Evolutionary conservation across 352 stramenopile genomes (phyloP).

Genomic region (Pythium monospermum): DNA sequence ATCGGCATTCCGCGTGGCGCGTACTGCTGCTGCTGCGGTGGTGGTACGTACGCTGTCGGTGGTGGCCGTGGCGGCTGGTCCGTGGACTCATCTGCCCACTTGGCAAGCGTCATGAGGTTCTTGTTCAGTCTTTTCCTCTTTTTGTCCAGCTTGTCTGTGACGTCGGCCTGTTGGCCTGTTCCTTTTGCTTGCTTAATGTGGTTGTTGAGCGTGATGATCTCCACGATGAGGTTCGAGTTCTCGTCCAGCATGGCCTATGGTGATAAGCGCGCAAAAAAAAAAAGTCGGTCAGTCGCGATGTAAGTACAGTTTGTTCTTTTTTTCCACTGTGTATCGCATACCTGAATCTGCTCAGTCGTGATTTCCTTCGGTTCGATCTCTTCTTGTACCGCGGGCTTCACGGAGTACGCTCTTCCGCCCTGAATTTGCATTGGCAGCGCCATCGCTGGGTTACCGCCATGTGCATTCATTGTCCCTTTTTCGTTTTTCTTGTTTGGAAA

Average conservation of each 20-base stretch:
- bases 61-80: slow-evolving; percentile 52
- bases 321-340: slow-evolving; percentile 13
- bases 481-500: neutral
- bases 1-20: slow-evolving; percentile 28
- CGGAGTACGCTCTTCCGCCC: slow-evolving; percentile 5
- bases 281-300: neutral
- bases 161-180: slow-evolving; percentile 62
- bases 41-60: slow-evolving; percentile 22
- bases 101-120: slow-evolving; percentile 87
- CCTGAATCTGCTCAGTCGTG: slow-evolving; percentile 80
- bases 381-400: slow-evolving; percentile 21
- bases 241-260: slow-evolving; percentile 86
- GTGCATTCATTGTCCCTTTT: neutral
- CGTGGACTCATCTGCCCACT: slow-evolving; percentile 82
- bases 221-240: slow-evolving; percentile 82
- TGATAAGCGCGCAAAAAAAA: neutral
- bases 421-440: slow-evolving; percentile 8
- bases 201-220: slow-evolving; percentile 87
- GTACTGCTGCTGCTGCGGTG: slow-evolving; percentile 38
- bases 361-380: slow-evolving; percentile 63
- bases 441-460: slow-evolving; percentile 9
- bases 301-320: neutral
- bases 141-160: slow-evolving; percentile 85
- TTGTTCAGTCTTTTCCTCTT: slow-evolving; percentile 88
- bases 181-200: slow-evolving; percentile 84